Evolutionary conservation across 2,329 filamentous ascomycete genomes (phyloP).

Genomic region (Exophiala sp.): DNA sequence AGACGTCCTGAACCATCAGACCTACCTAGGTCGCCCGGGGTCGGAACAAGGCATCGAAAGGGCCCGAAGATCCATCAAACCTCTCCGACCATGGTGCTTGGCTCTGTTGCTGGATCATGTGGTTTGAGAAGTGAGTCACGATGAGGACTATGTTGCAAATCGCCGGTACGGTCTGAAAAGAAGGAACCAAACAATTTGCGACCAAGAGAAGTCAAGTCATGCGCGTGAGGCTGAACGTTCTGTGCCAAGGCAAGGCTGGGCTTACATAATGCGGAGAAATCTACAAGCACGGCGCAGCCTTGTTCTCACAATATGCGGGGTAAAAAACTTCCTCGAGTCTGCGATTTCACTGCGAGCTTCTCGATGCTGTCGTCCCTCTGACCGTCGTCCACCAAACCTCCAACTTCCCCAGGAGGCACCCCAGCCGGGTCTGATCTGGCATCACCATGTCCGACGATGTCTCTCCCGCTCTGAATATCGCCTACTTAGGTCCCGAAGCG

Average conservation of each 20-base stretch:
- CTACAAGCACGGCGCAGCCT: neutral
- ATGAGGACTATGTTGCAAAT: too few species aligned
- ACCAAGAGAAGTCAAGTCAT: neutral
- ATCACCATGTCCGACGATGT: neutral
- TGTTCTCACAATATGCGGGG: neutral
- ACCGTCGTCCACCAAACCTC: neutral
- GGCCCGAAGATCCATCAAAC: too few species aligned
- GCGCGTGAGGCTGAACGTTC: neutral
- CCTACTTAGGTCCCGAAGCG: constrained; percentile 62
- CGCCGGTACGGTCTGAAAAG: neutral
- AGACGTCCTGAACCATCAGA: too few species aligned
- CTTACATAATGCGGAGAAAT: neutral
- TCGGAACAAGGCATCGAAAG: too few species aligned
- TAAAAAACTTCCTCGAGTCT: too few species aligned
- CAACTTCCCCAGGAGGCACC: neutral
- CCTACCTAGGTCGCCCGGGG: too few species aligned
- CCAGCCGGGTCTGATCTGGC: neutral
- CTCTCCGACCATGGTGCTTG: too few species aligned
- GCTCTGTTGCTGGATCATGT: too few species aligned
- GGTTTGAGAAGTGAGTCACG: too few species aligned
- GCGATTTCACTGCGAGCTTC: too few species aligned
- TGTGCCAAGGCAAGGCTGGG: neutral
- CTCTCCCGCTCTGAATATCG: constrained; percentile 25
- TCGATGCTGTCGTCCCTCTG: neutral
- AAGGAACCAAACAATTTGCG: neutral